Evolutionary conservation across 805 yeast genomes (phyloP).

Genomic region (Candida bentonensis): DNA sequence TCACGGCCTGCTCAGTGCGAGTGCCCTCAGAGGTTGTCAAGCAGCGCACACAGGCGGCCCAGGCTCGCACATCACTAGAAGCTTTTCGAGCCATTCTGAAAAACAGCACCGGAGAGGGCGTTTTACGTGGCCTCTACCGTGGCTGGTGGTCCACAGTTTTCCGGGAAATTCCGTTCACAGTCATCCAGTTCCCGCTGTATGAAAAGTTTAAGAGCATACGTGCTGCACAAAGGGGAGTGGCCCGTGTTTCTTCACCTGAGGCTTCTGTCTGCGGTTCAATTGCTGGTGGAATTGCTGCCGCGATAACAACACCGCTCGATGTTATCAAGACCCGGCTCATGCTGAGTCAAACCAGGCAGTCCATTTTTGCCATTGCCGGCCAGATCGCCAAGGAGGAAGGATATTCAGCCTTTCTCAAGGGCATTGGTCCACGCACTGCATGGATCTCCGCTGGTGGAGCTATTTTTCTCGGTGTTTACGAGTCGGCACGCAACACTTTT

Average conservation of each 20-base stretch:
- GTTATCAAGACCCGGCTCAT: conserved; percentile 87
- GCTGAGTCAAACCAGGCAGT: conserved; percentile 43
- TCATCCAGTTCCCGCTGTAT: conserved; percentile 89
- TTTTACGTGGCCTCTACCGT: conserved; percentile 64
- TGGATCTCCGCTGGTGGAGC: conserved; percentile 99
- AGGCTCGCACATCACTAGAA: conserved; percentile 41
- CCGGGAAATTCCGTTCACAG: conserved; percentile 93
- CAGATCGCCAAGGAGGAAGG: conserved; percentile 64
- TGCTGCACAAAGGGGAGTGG: conserved; percentile 36
- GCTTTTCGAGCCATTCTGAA: conserved; percentile 50
- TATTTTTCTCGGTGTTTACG: conserved; percentile 89
- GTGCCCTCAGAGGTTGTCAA: conserved; percentile 96
- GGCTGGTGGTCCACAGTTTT: conserved; percentile 89
- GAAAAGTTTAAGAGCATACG: conserved; percentile 61
- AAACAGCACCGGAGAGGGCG: conserved; percentile 66
- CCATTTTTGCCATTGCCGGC: conserved; percentile 33
- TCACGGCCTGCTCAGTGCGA: conserved; percentile 83
- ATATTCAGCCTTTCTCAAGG: conserved; percentile 52
- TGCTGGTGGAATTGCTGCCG: conserved; percentile 93
- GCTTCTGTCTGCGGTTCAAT: conserved; percentile 87
- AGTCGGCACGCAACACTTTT: conserved; percentile 27
- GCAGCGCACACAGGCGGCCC: conserved; percentile 79
- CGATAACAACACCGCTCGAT: conserved; percentile 86
- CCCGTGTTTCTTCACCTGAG: conserved; percentile 43
- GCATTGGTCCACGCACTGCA: conserved; percentile 89